Evolutionary conservation across 768 basidiomycete species (phyloP).

Genomic region (Phaffia tasmanica): DNA sequence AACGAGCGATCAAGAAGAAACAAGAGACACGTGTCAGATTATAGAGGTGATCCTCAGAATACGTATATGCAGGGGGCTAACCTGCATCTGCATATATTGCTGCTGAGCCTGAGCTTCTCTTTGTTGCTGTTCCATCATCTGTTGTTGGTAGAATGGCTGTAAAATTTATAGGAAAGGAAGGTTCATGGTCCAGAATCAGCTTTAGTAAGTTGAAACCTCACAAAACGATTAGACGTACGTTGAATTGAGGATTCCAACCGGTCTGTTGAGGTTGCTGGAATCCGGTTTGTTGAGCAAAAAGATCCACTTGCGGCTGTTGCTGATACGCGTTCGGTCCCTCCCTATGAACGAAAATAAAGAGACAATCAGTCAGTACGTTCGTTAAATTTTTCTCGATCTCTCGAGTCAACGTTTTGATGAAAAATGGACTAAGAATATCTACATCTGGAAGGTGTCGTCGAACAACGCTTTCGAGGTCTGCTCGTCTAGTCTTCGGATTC

Average conservation of each 20-base stretch:
- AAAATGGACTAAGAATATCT: conserved; percentile 35
- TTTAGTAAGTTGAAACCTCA: background rate
- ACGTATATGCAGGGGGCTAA: conserved; percentile 9
- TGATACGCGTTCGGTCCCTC: conserved; percentile 31
- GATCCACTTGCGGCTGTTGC: conserved; percentile 37
- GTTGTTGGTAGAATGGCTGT: conserved; percentile 36
- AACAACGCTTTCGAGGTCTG: conserved; percentile 66
- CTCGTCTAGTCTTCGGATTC: conserved; percentile 59
- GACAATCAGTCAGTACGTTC: background rate
- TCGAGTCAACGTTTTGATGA: background rate
- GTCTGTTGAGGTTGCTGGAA: conserved; percentile 41
- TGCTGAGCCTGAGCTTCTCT: conserved; percentile 43
- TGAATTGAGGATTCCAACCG: conserved; percentile 67
- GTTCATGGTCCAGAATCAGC: background rate
- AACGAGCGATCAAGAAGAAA: background rate
- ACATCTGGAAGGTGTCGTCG: conserved; percentile 75
- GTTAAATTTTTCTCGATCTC: background rate
- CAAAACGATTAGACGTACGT: conserved; percentile 39
- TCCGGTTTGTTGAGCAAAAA: conserved; percentile 44
- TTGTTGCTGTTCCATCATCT: conserved; percentile 61
- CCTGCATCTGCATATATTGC: conserved; percentile 42
- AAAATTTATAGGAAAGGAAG: background rate
- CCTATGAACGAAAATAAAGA: conserved; percentile 1
- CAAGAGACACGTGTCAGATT: background rate
- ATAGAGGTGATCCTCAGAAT: background rate